These are phyloP conservation scores for Physcomitrium patens DNA, from an alignment of 225 moss, liverwort and hornwort genomes.

Conservation along the genomic window DNA sequence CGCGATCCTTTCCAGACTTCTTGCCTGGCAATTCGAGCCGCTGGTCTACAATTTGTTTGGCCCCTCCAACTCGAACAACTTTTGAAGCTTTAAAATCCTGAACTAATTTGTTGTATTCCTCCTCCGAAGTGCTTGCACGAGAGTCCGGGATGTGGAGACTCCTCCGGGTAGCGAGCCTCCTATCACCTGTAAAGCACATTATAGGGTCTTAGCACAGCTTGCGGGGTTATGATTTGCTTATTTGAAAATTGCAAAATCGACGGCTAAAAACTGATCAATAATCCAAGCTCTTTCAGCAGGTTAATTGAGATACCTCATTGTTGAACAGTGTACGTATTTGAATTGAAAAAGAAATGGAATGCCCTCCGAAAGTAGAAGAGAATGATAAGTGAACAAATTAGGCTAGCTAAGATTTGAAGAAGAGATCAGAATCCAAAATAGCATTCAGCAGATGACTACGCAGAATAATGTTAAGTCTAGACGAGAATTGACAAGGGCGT, in stretches of 20 bases:
- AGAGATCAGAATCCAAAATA: conserved; percentile 7
- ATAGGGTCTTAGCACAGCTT: conserved; percentile 24
- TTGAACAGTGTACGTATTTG: neutral
- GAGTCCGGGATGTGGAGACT: conserved; percentile 51
- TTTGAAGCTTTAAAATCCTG: conserved; percentile 57
- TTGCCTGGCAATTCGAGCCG: conserved; percentile 54
- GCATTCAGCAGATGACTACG: conserved; percentile 5
- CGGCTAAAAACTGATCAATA: neutral
- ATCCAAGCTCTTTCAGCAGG: neutral
- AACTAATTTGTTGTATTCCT: conserved; percentile 42
- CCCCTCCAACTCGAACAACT: conserved; percentile 63
- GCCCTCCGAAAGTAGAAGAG: neutral
- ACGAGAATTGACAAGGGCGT: conserved; percentile 6
- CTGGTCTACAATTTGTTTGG: conserved; percentile 71
- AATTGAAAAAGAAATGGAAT: neutral
- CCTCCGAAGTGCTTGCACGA: conserved; percentile 50
- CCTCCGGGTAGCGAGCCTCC: conserved; percentile 46
- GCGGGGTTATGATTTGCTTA: conserved; percentile 1
- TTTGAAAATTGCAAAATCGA: conserved; percentile 11
- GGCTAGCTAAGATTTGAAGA: conserved; percentile 15
- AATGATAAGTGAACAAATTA: neutral
- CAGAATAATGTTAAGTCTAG: conserved; percentile 10
- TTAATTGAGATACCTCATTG: neutral
- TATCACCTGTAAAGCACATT: conserved; percentile 43
- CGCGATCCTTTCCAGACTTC: conserved; percentile 41